Evolutionary conservation across 139 green algal genomes (phyloP), one percentile per base, ranked within the genome.

Genomic region (Picochlorum sp.): DNA sequence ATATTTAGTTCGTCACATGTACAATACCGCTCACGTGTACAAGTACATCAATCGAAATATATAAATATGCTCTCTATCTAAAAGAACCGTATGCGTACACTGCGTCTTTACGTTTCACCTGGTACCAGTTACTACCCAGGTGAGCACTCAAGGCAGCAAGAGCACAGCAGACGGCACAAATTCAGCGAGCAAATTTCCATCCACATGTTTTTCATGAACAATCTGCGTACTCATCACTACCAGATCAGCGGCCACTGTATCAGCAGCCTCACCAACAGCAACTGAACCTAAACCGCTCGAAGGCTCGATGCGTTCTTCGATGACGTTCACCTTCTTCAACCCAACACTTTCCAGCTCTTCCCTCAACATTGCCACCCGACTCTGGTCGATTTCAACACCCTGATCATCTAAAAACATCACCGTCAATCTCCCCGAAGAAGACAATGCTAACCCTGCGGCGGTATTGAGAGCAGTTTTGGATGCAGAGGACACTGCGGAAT

Each of bases 141-240:
- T n/a, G n/a, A 47, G 39, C 39, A 20, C 9, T 47, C 39, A 70
- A 1, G 54, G 54, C 40, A 70, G 36, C 28, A 70, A 22, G 13
- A 70, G 29, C n/a, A 64, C 57, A 2, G 63, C 41, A 25, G 24
- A 29, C 22, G 55, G 55, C 8, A 88, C 79, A 73, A 91, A 90
- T 63, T 92, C 84, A 9, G 85, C 85, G 18, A 94, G 72, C 35
- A 90, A 61, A 67, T 94, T 94, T 31, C 76, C 83, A 59, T 94
- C 81, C 20, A 94, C 72, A 28, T 77, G 58, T 65, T 93, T 89
- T 22, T 73, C 57, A 54, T 93, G 85, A 10, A 93, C 74, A 25
- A 77, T 71, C 52, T 85, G 63, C 0, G 62, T 62, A 58, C 41
- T 64, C 5, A 85, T 74, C 44, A 87, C 73, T 50, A 93, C 58